Evolutionary conservation across 164 flowering plant species (phyloP), one percentile per base, ranked within the genome.

Genomic region (Vitis amurensis): DNA sequence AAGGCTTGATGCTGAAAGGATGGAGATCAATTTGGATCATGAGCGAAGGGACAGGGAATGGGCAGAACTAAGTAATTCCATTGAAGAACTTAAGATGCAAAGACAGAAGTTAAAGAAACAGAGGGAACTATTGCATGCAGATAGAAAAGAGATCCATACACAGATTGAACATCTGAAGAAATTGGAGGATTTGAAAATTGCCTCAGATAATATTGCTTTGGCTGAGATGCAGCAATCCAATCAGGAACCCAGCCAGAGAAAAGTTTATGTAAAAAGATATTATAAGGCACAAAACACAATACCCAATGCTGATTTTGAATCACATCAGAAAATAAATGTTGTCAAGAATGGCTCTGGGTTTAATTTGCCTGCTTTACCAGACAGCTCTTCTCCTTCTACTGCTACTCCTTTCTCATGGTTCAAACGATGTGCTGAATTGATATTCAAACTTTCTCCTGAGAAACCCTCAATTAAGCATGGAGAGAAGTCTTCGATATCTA

Each of bases 1-100:
- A 71, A 88, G 82, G 76, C 90, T 96, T 71, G 95, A 93, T 19
- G 52, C 72, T 56, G 94, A 92, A 77, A 90, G 93, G 75, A 66
- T 67, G 69, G 92, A 87, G 73, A 87, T 91, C 47, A 85, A 80
- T 67, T 57, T 82, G 73, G 94, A 96, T 62, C 86, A 93, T 67
- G 90, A 92, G 68, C 76, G 75, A 61, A 88, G 97, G 67, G 91
- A 86, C 67, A 82, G 73, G 66, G 99, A 91, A 77, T 89, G 90
- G 93, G 82, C 83, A 16, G 95, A 87, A 66, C 76, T 96, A 19
- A 87, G 72, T 69, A 81, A 74, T 67, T 79, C 86, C 27, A 88
- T 96, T 65, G 91, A 96, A 74, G 98, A 93, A 71, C 94, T 96
- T 66, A 84, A 88, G 71, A 55, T 83, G 68, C 99, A 93, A 71